These are phyloP conservation scores for Euphrasia confusa DNA, from an alignment of 257 asterid genomes.

Conservation along the genomic window DNA sequence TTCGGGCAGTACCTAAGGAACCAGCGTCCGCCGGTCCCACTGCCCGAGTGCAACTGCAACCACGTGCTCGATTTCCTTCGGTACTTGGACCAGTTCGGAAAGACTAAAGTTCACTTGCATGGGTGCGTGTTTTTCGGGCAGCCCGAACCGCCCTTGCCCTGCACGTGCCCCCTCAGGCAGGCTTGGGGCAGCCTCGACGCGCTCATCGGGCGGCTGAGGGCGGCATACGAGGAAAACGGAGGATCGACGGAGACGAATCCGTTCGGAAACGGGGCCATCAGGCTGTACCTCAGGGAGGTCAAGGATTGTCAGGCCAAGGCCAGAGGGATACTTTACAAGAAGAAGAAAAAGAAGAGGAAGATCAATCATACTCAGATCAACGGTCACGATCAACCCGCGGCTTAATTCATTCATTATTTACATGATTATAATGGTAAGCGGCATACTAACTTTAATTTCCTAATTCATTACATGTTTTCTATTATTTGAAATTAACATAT, in stretches of 20 bases:
- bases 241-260: slow-evolving; percentile 77
- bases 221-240: slow-evolving; percentile 92
- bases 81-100: slow-evolving; percentile 82
- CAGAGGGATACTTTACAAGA: slow-evolving; percentile 82
- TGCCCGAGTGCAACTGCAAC: slow-evolving; percentile 61
- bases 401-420: slow-evolving; percentile 12
- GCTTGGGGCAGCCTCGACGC: slow-evolving; percentile 99
- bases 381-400: slow-evolving; percentile 25
- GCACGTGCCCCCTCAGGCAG: slow-evolving; percentile 87
- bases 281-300: slow-evolving; percentile 71
- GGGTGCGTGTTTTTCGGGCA: slow-evolving; percentile 82
- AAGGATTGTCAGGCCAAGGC: slow-evolving; percentile 91
- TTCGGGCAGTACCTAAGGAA: slow-evolving; percentile 81
- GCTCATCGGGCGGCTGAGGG: slow-evolving; percentile 76
- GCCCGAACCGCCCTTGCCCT: slow-evolving; percentile 91
- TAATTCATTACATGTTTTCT: not conserved
- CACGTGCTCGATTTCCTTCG: slow-evolving; percentile 87
- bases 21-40: slow-evolving; percentile 64
- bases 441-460: not conserved
- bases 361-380: slow-evolving; percentile 21
- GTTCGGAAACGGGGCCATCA: slow-evolving; percentile 69
- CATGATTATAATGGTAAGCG: not conserved
- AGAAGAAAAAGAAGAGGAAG: slow-evolving; percentile 80
- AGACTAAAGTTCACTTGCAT: slow-evolving; percentile 80
- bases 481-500: too few relatives aligned